Evolutionary conservation across 805 yeast species (phyloP), one percentile per base, ranked within the genome.

Genomic region (Clavispora santaluciae): DNA sequence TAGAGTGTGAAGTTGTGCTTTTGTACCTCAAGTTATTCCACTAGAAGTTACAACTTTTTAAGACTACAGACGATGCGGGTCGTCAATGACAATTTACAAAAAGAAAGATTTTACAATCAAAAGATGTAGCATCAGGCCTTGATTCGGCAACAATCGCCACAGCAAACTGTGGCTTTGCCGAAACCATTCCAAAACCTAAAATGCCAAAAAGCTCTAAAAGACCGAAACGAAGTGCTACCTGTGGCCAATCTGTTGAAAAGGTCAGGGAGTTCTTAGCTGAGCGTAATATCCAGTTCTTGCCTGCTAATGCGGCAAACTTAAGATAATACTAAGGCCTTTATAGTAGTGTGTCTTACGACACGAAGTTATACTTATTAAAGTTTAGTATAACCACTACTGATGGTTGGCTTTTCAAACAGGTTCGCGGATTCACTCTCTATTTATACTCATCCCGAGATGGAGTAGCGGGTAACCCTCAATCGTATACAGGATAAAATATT

Each of bases 331-430:
- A 55, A 55, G 66, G 70, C 57, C 75, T 72, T 70, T 75, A 72
- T 47, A 46, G 53, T 51, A 49, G 55, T 57, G 55, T 54, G 48
- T 49, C 48, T 49, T 59, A 59, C 56, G 55, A 61, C 59, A 68
- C 71, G 57, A 60, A 67, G 78, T 75, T 77, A 78, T 79, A 79
- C 73, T 76, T 70, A 63, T 40, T 36, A 28, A 63, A 67, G 79
- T 74, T 77, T 79, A 80, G 86, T 78, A 79, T 79, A 80, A 79
- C 86, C 86, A 78, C 86, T 80, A 80, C 86, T 78, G 83, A 80
- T 80, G 86, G 70, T 75, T 48, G 43, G 39, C 20, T 28, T 22
- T 23, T n/a, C 15, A 42, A 47, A 38, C 21, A 12, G 51, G 51
- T 21, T 40, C 40, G 26, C 45, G 47, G 44, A 26, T 22, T 36